Evolutionary conservation across 805 yeast genomes (phyloP), one percentile per base, ranked within the genome.

Genomic region (Phaffomyces thermotolerans): DNA sequence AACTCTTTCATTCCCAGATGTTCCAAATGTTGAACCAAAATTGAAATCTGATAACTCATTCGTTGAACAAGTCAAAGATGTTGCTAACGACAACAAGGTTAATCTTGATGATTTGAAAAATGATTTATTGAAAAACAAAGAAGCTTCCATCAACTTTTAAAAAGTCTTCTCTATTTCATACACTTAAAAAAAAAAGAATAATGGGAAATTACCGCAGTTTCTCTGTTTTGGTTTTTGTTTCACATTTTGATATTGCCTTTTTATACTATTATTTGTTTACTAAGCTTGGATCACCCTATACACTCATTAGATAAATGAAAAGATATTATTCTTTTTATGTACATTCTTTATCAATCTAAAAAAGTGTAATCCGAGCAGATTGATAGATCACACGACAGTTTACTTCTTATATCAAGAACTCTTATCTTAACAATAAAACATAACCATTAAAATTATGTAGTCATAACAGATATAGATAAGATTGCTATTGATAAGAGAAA

Each of bases 21-120:
- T 33, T 27, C 44, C 44, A 42, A 34, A 27, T 4, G 23, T 20
- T 31, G 69, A 62, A 25, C 69, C 70, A 48, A 27, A 8, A 27
- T 20, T 34, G 13, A 46, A 48, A 39, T 48, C 59, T 29, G 51
- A 27, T 4, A 27, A 27, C 29, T 27, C 29, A 27, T 27, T 54
- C 40, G 46, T 38, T 37, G 54, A 50, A 14, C 49, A 50, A 42
- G 39, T 50, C 17, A 53, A 51, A 40, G 44, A 45, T 14, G 42
- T 47, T 34, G 44, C 47, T 17, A 30, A 27, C 18, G 34, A 27
- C 6, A 27, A 13, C 29, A 27, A 43, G n/a, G 49, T 58, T 37
- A 56, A 56, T 42, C 52, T 58, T 39, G 59, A 59, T 22, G 63
- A 61, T 39, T 58, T 66, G 52, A 63, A 62, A 51, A 51, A 49